Base-by-base conservation (phyloP, 1,284 basidiomycete species). In the Pseudozyma thailandica region DNA sequence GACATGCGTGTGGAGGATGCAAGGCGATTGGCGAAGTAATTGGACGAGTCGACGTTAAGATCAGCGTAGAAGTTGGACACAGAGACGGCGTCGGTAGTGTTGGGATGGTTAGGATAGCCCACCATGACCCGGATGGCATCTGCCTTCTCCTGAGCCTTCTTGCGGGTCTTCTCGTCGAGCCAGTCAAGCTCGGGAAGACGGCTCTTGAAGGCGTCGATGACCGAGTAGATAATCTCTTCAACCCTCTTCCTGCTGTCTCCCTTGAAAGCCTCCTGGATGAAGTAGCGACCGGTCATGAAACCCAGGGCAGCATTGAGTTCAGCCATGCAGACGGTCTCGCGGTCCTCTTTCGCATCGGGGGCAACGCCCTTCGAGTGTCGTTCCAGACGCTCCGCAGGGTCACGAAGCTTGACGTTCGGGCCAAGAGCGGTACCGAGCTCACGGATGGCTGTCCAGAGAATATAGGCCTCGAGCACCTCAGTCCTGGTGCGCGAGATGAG, bases 81-180 rank as follows among this genome's bases (percentile, higher is more conserved):
- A 12, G 91, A 89, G 37, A 85, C 84, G 27, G 93, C 87, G 74
- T 90, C 86, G 23, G 86, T 87, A 4, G 92, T 94, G 83, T 97
- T 87, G 3, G 94, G 94, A 7, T 88, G 91, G 6, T 90, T 82
- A 0, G 95, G 95, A 84, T 90, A 98, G 51, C 93, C 93, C 60
- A 94, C 91, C 86, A 93, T 93, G 82, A 92, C 86, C 21, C 88
- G 87, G 57, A 93, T 89, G 1, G 88, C 89, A 77, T 91, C 88
- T 15, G 91, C 92, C 87, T 98, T 98, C 81, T 91, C 88, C 38
- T 90, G 88, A 2, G 95, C 95, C 52, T 90, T 91, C 35, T 86
- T 85, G 18, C 92, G 90, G 8, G 93, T 94, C 77, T 90, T 84
- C 44, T 89, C 84, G 83, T 98, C 95, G 90, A 98, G 93, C 95